phyloP scores from a whole-genome alignment of 1,284 basidiomycete genomes.

The Leccinum pachyderme region DNA sequence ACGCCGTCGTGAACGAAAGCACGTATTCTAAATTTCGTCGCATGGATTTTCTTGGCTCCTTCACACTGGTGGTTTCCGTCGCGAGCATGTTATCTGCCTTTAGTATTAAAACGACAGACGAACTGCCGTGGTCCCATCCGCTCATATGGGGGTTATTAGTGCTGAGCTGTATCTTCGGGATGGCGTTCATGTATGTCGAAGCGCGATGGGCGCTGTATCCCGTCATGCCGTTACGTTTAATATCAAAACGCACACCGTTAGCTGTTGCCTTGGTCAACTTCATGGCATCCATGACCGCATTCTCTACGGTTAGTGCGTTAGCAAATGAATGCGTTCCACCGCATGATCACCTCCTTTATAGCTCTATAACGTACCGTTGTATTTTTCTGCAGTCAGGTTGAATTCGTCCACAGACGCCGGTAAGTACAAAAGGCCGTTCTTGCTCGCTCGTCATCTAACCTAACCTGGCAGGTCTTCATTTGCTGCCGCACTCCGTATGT shows the following conservation, averaged over 20 bases:
- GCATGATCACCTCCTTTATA: slow-evolving; percentile 36
- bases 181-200: slow-evolving; percentile 44
- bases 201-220: not conserved
- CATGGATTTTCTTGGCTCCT: slow-evolving; percentile 81
- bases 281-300: slow-evolving; percentile 70
- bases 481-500: slow-evolving; percentile 84
- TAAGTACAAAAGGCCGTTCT: slow-evolving; percentile 42
- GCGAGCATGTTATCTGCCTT: slow-evolving; percentile 75
- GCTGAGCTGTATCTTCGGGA: slow-evolving; percentile 51
- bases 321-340: slow-evolving; percentile 34
- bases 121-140: slow-evolving; percentile 34
- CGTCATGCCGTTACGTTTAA: slow-evolving; percentile 79
- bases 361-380: slow-evolving; percentile 88
- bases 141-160: slow-evolving; percentile 65
- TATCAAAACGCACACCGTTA: slow-evolving; percentile 74
- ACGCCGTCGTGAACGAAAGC: slow-evolving; percentile 57
- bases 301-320: slow-evolving; percentile 66
- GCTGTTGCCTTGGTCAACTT: slow-evolving; percentile 82
- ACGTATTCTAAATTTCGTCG: slow-evolving; percentile 58
- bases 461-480: slow-evolving; percentile 41
- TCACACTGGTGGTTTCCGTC: slow-evolving; percentile 74
- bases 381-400: slow-evolving; percentile 84
- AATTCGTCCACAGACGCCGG: slow-evolving; percentile 72
- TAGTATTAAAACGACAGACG: slow-evolving; percentile 79
- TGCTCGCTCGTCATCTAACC: not conserved